These are phyloP conservation scores for Dictyostelium capitatum DNA, from an alignment of 78 protist species.

Conservation along the genomic window DNA sequence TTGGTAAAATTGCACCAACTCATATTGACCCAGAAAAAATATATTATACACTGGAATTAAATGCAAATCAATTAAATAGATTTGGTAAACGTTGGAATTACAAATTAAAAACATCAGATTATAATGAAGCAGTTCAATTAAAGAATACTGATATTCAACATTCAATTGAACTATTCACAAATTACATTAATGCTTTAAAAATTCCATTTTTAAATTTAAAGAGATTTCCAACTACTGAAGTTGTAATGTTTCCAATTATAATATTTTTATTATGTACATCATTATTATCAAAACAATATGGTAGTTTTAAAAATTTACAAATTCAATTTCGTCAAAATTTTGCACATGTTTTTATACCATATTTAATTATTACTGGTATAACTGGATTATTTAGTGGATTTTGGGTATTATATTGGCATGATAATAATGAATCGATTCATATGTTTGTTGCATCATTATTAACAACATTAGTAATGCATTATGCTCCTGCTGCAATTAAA, in stretches of 20 bases:
- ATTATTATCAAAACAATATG: conserved; percentile 54
- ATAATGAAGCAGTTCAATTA: conserved; percentile 11
- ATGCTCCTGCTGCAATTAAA: conserved; percentile 36
- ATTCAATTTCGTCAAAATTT: neutral
- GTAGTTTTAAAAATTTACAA: neutral
- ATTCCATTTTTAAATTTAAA: conserved; percentile 49
- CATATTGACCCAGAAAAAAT: neutral
- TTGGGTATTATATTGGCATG: conserved; percentile 79
- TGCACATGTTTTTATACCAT: conserved; percentile 36
- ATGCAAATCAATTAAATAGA: conserved; percentile 48
- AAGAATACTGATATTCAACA: conserved; percentile 4
- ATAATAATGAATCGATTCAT: conserved; percentile 72
- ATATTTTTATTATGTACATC: neutral
- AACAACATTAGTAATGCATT: conserved; percentile 41
- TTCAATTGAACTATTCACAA: conserved; percentile 15
- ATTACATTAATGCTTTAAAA: conserved; percentile 47
- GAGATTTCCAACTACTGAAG: conserved; percentile 50
- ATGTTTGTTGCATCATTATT: conserved; percentile 56
- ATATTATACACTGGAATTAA: neutral
- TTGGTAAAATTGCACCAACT: conserved; percentile 42
- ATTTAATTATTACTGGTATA: conserved; percentile 49
- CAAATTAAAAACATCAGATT: neutral
- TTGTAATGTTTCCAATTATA: conserved; percentile 42
- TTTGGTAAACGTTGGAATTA: conserved; percentile 64
- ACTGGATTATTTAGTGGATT: conserved; percentile 66